phyloP scores from a whole-genome alignment of 495 filamentous ascomycete genomes.

The Penicillium subrubescens region DNA sequence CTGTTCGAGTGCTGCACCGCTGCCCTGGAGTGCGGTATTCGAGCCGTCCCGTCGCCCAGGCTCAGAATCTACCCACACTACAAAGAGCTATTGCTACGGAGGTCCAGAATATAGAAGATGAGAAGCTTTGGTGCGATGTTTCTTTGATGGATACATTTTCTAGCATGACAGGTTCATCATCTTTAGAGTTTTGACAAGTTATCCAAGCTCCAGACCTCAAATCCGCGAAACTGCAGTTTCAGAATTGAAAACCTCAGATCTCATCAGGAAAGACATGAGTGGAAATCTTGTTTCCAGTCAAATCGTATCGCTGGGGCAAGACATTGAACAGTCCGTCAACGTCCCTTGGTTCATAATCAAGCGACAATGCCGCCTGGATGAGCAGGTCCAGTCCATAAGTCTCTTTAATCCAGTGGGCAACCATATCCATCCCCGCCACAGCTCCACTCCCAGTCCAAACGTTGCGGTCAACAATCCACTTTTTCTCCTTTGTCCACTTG shows the following conservation, averaged over 20 bases:
- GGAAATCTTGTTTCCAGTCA: neutral
- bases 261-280: neutral
- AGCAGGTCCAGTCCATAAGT: neutral
- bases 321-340: neutral
- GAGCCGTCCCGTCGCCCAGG: neutral
- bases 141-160: neutral
- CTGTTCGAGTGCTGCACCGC: neutral
- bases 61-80: neutral
- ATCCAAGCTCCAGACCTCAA: neutral
- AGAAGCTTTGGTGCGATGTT: neutral
- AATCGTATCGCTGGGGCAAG: neutral
- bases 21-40: neutral
- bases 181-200: neutral
- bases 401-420: conserved; percentile 10
- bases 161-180: neutral
- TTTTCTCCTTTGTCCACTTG: conserved; percentile 34
- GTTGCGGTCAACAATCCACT: conserved; percentile 40
- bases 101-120: neutral
- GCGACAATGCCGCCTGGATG: neutral
- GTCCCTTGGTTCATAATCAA: neutral
- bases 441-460: conserved; percentile 41
- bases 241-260: neutral
- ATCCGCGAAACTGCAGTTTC: neutral
- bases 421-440: conserved; percentile 42
- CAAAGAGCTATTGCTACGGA: neutral